Conservation (phyloP, 306 rosid species). For the Arachis hypogaea region DNA sequence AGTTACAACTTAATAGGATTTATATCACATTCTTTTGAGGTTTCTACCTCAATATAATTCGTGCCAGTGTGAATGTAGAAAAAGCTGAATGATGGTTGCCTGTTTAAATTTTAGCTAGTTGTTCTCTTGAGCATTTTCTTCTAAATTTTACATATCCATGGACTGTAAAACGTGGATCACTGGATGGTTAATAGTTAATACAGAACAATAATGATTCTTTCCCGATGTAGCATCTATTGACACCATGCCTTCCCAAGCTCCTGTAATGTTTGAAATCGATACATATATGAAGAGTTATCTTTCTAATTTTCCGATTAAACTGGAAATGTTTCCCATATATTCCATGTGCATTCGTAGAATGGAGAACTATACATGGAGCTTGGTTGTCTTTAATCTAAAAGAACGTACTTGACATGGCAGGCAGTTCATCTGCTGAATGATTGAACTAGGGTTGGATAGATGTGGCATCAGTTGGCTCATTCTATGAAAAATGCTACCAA, state of each 20-base stretch:
- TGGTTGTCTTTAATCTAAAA: background rate
- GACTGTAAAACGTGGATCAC: conserved; percentile 46
- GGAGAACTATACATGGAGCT: background rate
- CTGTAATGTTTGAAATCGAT: too few relatives aligned
- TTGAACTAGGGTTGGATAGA: conserved; percentile 1
- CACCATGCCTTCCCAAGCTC: conserved; percentile 22
- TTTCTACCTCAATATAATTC: conserved; percentile 43
- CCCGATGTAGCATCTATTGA: conserved; percentile 29
- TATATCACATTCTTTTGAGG: conserved; percentile 68
- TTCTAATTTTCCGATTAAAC: too few relatives aligned
- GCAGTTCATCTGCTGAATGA: background rate
- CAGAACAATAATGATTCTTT: conserved; percentile 46
- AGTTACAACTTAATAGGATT: conserved; percentile 44
- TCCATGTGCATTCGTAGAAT: background rate
- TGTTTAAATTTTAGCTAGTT: conserved; percentile 50
- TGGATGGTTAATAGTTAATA: conserved; percentile 43
- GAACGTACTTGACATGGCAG: background rate
- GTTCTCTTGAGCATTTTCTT: conserved; percentile 28
- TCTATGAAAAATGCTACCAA: background rate
- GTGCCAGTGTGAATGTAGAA: conserved; percentile 70
- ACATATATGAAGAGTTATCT: too few relatives aligned
- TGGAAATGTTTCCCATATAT: background rate
- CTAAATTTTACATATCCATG: conserved; percentile 37
- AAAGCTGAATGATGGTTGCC: conserved; percentile 51
- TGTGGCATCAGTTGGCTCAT: background rate